Evolutionary conservation across 2,329 filamentous ascomycete species (phyloP).

Genomic region (Aspergillus sp.): DNA sequence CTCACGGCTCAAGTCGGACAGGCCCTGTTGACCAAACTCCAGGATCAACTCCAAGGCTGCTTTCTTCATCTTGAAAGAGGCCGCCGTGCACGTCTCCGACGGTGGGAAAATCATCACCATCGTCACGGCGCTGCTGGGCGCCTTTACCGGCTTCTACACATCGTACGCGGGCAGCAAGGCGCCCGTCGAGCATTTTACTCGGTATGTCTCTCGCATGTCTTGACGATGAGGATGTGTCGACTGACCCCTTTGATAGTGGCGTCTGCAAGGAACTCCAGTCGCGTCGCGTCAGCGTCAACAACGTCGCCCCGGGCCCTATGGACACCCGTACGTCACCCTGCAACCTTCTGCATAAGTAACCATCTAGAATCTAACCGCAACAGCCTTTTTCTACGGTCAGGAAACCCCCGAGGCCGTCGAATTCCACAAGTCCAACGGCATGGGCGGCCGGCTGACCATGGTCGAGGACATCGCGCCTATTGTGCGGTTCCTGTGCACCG

Average conservation of each 20-base stretch:
- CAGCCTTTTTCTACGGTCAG: slow-evolving; percentile 48
- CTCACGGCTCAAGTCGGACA: neutral
- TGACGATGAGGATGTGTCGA: neutral
- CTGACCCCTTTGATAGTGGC: slow-evolving; percentile 24
- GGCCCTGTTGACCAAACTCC: too few relatives aligned
- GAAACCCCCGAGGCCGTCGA: slow-evolving; percentile 44
- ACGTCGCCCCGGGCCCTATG: slow-evolving; percentile 54
- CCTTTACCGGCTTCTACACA: slow-evolving; percentile 48
- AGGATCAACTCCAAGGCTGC: slow-evolving; percentile 49
- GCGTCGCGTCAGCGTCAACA: slow-evolving; percentile 53
- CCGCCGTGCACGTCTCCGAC: slow-evolving; percentile 42
- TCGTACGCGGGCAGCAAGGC: slow-evolving; percentile 55
- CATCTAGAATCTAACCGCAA: slow-evolving; percentile 1
- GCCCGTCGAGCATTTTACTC: slow-evolving; percentile 59
- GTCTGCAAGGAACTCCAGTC: slow-evolving; percentile 56
- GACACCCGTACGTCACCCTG: slow-evolving; percentile 44
- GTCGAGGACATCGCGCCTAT: slow-evolving; percentile 49
- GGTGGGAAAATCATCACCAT: slow-evolving; percentile 51
- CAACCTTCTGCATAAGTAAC: neutral
- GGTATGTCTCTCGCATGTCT: slow-evolving; percentile 31
- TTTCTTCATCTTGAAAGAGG: slow-evolving; percentile 48
- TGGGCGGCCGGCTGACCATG: slow-evolving; percentile 43
- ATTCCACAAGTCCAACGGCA: slow-evolving; percentile 46
- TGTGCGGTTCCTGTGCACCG: slow-evolving; percentile 45
- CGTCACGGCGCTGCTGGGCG: slow-evolving; percentile 46